Conservation (phyloP, 2,329 filamentous ascomycete genomes). For the Trichoderma sp. region DNA sequence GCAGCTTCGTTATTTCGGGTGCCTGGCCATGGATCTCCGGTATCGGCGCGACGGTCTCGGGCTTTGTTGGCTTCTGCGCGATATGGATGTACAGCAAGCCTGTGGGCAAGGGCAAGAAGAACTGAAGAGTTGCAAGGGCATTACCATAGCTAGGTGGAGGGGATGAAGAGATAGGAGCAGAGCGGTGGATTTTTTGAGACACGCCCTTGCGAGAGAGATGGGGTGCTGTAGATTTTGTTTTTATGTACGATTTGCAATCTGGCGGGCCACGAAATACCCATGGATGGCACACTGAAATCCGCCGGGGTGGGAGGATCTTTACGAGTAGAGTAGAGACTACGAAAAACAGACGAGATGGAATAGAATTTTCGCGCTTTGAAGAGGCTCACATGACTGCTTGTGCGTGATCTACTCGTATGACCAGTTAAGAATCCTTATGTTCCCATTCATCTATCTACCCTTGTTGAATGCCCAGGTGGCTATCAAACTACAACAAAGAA, state of each 20-base stretch:
- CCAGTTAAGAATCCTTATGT: too few species aligned
- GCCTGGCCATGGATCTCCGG: constrained; percentile 95
- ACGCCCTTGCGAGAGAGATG: not conserved
- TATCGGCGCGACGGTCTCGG: constrained; percentile 76
- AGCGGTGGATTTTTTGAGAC: not conserved
- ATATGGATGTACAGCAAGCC: constrained; percentile 78
- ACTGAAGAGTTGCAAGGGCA: not conserved
- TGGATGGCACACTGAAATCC: constrained; percentile 4
- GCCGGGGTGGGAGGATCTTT: constrained; percentile 15
- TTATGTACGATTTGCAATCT: constrained; percentile 16
- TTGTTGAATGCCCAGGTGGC: not conserved
- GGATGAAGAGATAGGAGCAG: not conserved
- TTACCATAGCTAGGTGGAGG: not conserved
- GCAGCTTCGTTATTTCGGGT: constrained; percentile 83
- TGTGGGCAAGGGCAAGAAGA: constrained; percentile 26
- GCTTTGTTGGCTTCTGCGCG: constrained; percentile 81
- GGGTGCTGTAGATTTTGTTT: constrained; percentile 3
- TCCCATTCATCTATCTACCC: not conserved
- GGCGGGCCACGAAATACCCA: constrained; percentile 6
- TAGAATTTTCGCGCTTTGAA: constrained; percentile 12
- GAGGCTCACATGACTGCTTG: not conserved
- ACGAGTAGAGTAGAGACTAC: constrained; percentile 25
- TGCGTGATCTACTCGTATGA: not conserved
- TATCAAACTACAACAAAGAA: not conserved
- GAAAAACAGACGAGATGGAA: constrained; percentile 18